Percentiles rank a stretch among this genome's conserved stretches.
Conservation (phyloP, 2,329 filamentous ascomycete genomes). For the Domatiomyces catenatus region DNA sequence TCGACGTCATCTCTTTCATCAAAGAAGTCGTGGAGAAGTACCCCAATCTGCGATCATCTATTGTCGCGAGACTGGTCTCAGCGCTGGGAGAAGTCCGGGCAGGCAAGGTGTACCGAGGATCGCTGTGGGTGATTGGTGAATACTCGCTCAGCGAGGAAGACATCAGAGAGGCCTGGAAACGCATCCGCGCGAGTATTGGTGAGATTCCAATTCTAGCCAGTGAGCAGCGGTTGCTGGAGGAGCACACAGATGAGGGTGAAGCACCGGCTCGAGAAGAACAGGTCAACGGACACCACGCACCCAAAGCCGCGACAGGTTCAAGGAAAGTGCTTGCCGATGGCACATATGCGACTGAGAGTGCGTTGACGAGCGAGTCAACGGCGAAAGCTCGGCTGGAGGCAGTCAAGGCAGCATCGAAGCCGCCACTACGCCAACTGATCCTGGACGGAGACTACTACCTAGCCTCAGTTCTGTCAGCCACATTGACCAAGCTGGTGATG, state of each 20-base stretch:
- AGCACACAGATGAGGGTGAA: constrained; percentile 53
- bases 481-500: constrained; percentile 94
- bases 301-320: constrained; percentile 49
- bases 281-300: constrained; percentile 52
- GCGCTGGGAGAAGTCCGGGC: constrained; percentile 87
- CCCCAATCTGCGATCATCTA: constrained; percentile 70
- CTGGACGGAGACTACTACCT: constrained; percentile 96
- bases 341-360: constrained; percentile 93
- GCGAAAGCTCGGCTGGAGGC: constrained; percentile 85
- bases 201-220: constrained; percentile 95
- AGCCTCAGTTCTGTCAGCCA: constrained; percentile 85
- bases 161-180: constrained; percentile 92
- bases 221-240: constrained; percentile 79
- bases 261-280: constrained; percentile 36
- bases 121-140: constrained; percentile 94
- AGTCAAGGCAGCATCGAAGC: constrained; percentile 93
- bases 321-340: constrained; percentile 88
- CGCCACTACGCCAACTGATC: constrained; percentile 83
- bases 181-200: constrained; percentile 80
- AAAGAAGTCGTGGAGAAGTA: constrained; percentile 99
- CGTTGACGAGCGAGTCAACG: constrained; percentile 80
- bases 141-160: constrained; percentile 89
- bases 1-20: constrained; percentile 96
- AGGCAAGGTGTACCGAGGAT: constrained; percentile 92
- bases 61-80: constrained; percentile 74